Base-by-base conservation (phyloP, 192 early-diverging fungal genomes). In the Coemansia sp. region DNA sequence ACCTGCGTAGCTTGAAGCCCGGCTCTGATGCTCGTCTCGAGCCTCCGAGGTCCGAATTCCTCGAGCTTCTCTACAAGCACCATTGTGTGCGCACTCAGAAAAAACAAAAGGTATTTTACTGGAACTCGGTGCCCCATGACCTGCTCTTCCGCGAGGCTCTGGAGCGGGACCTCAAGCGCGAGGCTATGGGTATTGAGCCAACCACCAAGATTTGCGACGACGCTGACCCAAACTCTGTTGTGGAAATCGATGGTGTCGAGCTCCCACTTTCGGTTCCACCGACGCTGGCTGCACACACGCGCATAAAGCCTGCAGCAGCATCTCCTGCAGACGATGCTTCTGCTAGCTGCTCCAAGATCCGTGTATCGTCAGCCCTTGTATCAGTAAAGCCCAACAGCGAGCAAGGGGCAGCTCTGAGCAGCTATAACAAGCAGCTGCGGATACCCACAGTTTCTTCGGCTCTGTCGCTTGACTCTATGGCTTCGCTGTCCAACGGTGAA, bases 31-130 rank as follows among this genome's bases (percentile, higher is more conserved):
- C 95, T 20, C 87, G 90, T 12, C 84, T 97, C 18, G 97, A 97
- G 81, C 92, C 94, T 60, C 93, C 95, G 20, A 87, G 96, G 52
- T 95, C 92, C 6, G 94, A 94, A 52, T 93, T 97, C 66, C 78
- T 99, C 35, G 94, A 96, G 72, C 90, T 97, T 70, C 84, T 99
- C 51, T 93, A 95, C 85, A 95, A 93, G 75, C 89, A 96, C 84
- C 89, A 93, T 59, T 97, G 95, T 78, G 94, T 99, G 66, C 90
- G 96, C 35, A 96, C 95, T 4, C 96, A 97, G 74, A 99, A 97
- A 86, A 97, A 97, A 84, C 97, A 99, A 83, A 97, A 97, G 60
- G 97, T 99, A n/a, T 99, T 97, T 77, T 96, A 90, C 72, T 99
- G 97, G 95, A 91, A 89, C 72, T 91, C 93, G 20, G 97, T 99